Evolutionary conservation across 164 flowering plant genomes (phyloP).

Genomic region (Cinnamomum micranthum): DNA sequence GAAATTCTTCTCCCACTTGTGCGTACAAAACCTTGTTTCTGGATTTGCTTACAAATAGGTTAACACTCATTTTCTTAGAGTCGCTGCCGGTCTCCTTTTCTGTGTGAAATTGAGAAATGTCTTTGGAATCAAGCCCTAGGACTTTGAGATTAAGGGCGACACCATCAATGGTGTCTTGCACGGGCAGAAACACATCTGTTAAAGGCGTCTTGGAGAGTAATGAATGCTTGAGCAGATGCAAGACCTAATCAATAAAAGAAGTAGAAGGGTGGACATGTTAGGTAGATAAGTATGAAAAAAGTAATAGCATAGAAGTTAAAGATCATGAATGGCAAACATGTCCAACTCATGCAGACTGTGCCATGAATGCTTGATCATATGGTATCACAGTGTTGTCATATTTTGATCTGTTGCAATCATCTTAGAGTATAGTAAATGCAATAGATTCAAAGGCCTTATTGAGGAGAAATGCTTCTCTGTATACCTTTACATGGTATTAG

Average conservation of each 20-base stretch:
- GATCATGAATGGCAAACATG: too few relatives aligned
- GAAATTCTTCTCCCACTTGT: constrained; percentile 14
- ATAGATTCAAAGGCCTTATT: too few relatives aligned
- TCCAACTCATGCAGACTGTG: too few relatives aligned
- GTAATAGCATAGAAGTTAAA: too few relatives aligned
- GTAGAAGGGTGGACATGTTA: too few relatives aligned
- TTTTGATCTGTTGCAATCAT: too few relatives aligned
- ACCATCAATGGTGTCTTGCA: background rate
- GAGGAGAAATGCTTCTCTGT: too few relatives aligned
- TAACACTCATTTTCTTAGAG: background rate
- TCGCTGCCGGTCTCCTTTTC: background rate
- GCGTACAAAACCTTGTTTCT: constrained; percentile 1
- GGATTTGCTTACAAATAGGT: background rate
- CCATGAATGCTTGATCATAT: too few relatives aligned
- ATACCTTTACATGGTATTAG: too few relatives aligned
- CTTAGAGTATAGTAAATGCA: too few relatives aligned
- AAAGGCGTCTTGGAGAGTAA: constrained; percentile 5
- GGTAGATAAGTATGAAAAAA: too few relatives aligned
- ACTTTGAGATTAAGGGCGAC: background rate
- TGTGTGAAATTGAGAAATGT: background rate
- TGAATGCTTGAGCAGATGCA: constrained; percentile 5
- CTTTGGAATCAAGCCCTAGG: background rate
- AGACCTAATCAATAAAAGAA: background rate
- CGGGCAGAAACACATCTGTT: constrained; percentile 1
- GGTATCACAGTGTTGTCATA: too few relatives aligned